Evolutionary conservation across 2,329 filamentous ascomycete genomes (phyloP).

Genomic region (Paraconiothyrium sp.): DNA sequence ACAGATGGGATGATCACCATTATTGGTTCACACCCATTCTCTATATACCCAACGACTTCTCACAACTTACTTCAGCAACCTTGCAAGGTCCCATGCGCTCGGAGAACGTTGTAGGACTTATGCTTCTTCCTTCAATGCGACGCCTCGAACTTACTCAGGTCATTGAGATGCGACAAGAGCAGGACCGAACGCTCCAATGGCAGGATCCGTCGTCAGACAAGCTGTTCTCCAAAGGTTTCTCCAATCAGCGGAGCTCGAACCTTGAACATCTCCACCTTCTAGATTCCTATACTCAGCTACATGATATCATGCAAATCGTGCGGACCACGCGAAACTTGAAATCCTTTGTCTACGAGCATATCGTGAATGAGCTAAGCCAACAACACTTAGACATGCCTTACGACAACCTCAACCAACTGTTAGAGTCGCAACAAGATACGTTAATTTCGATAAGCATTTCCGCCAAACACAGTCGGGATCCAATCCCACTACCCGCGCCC

Average conservation of each 20-base stretch:
- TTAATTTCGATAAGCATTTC: not conserved
- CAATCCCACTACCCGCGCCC: not conserved
- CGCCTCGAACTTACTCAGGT: constrained; percentile 6
- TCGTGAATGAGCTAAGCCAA: not conserved
- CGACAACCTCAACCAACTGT: not conserved
- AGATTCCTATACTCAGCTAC: not conserved
- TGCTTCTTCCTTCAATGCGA: constrained; percentile 13
- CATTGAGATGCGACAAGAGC: constrained; percentile 1
- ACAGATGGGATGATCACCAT: constrained; percentile 8
- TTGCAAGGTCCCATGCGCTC: constrained; percentile 10
- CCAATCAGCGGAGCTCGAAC: not conserved
- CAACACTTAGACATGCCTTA: not conserved
- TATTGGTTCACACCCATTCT: constrained; percentile 13
- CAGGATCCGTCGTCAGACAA: not conserved
- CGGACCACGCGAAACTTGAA: constrained; percentile 6
- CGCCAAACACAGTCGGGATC: not conserved
- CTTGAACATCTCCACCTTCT: constrained; percentile 13
- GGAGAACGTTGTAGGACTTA: constrained; percentile 3
- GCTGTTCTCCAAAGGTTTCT: not conserved
- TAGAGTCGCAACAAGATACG: not conserved
- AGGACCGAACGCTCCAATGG: constrained; percentile 3
- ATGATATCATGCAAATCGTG: not conserved
- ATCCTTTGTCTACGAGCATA: constrained; percentile 14
- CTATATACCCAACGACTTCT: not conserved
- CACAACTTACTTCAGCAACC: constrained; percentile 1